Evolutionary conservation across 2,329 filamentous ascomycete species (phyloP), one percentile per base, ranked within the genome.

Genomic region (Nannizziopsis arthrosporioides): DNA sequence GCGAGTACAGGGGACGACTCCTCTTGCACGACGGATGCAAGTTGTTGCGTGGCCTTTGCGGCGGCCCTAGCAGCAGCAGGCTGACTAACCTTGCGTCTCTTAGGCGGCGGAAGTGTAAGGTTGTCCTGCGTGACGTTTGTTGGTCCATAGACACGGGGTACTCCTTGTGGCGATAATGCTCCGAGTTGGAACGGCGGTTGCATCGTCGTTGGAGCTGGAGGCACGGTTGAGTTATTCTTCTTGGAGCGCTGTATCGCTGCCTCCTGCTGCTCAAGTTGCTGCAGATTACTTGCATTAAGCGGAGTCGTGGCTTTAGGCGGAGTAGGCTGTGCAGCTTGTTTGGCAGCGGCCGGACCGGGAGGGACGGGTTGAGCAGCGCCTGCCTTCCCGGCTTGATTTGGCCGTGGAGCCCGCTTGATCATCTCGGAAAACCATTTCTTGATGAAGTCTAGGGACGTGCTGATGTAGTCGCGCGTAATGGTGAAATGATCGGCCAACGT

Each of bases 21-120:
- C 19, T 48, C 37, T 37, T 60, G 58, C 2, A 63, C 56, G 1
- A 61, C 50, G 17, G 60, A 56, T 4, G 63, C 53, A 2, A 53
- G 54, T 12, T 49, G 48, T n/a, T 56, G 56, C 43, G 49, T 50
- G 22, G 53, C 48, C 15, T 57, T 57, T 8, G 54, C 27, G 11
- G 52, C 45, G 10, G 58, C 46, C n/a, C 50, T 46, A 11, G 44
- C 51, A 11, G 54, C 53, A 51, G 22, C 22, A 4, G 67, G 60
- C 45, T 73, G 68, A 45, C 71, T 72, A 52, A 75, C 68, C 65
- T 76, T 78, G 46, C 71, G 69, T 56, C 71, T 75, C 66, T 80
- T 81, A 48, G 69, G 67, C 2, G 73, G 69, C 14, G 77, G 78
- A 18, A 81, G 62, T 41, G 77, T 74, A 41, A 82, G 68, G 53